A percentile compares a stretch with the other conserved stretches of the same genome.
These are phyloP conservation scores for Schizochytrium sp. DNA, from an alignment of 108 stramenopile species.

Conservation along the genomic window DNA sequence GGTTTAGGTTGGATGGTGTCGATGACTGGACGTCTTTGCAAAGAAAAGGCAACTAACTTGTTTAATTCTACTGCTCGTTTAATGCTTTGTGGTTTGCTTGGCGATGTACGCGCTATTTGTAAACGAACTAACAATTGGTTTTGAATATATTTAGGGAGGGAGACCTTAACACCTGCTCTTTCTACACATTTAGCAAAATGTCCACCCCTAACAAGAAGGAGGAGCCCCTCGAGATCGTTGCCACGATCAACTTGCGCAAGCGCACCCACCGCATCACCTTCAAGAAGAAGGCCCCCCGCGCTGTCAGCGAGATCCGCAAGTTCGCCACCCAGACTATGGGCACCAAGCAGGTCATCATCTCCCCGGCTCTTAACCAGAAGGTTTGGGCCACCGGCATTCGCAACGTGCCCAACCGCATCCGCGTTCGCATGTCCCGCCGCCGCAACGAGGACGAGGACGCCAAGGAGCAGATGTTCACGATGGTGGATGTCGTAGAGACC, in stretches of 20 bases:
- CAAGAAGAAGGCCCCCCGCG: slow-evolving; percentile 97
- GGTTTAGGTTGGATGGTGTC: no score
- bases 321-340: slow-evolving; percentile 95
- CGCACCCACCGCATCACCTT: slow-evolving; percentile 86
- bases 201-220: not conserved
- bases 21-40: no score
- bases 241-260: slow-evolving; percentile 98
- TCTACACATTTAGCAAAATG: no score
- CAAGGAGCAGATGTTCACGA: slow-evolving; percentile 96
- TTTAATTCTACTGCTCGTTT: no score
- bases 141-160: no score
- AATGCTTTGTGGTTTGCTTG: no score
- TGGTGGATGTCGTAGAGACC: slow-evolving; percentile 92
- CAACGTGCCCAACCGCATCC: slow-evolving; percentile 94
- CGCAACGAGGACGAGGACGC: slow-evolving; percentile 99
- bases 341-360: slow-evolving; percentile 92
- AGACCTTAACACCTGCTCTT: no score
- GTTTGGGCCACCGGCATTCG: slow-evolving; percentile 93
- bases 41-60: no score
- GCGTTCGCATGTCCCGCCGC: slow-evolving; percentile 95
- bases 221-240: not conserved
- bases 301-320: slow-evolving; percentile 93
- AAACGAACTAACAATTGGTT: no score
- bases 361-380: slow-evolving; percentile 87
- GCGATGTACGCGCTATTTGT: no score